A percentile compares a stretch with the other conserved stretches of the same genome.
phyloP scores from a whole-genome alignment of 2,329 filamentous ascomycete species.

The Colletotrichum godetiae region DNA sequence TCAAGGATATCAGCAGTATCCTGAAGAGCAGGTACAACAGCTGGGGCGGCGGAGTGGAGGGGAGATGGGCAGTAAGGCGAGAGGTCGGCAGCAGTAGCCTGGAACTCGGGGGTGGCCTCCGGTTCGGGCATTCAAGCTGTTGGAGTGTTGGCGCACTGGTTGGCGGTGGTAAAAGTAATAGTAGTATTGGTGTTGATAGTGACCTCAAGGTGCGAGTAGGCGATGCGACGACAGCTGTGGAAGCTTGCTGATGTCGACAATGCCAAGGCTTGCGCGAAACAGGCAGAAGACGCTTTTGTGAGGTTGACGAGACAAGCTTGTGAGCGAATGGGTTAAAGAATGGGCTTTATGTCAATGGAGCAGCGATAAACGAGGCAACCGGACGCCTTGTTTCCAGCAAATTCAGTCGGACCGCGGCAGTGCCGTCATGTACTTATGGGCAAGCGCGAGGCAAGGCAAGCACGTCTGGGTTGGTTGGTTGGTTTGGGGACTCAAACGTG shows the following conservation, averaged over 20 bases:
- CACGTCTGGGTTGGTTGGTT: conserved; percentile 12
- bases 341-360: conserved; percentile 29
- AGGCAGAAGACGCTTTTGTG: conserved; percentile 5
- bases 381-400: conserved; percentile 27
- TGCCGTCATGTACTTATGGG: conserved; percentile 11
- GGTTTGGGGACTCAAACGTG: not conserved
- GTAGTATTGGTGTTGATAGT: conserved; percentile 4
- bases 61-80: conserved; percentile 63
- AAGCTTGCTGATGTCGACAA: not conserved
- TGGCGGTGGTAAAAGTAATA: not conserved
- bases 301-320: not conserved
- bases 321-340: not conserved
- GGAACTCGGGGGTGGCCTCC: conserved; percentile 49
- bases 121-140: conserved; percentile 57
- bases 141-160: conserved; percentile 4
- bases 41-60: conserved; percentile 57
- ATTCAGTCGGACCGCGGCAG: conserved; percentile 10
- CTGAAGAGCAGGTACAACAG: conserved; percentile 62
- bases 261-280: conserved; percentile 19
- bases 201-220: not conserved
- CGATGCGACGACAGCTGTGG: not conserved
- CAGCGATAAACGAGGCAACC: conserved; percentile 17
- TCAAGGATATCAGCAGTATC: conserved; percentile 63
- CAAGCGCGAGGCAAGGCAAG: conserved; percentile 4
- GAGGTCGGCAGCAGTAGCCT: conserved; percentile 65